Percentiles rank a stretch among this genome's conserved stretches.
Conservation (phyloP, 2,329 filamentous ascomycete species). For the Aspergillus unguis region DNA sequence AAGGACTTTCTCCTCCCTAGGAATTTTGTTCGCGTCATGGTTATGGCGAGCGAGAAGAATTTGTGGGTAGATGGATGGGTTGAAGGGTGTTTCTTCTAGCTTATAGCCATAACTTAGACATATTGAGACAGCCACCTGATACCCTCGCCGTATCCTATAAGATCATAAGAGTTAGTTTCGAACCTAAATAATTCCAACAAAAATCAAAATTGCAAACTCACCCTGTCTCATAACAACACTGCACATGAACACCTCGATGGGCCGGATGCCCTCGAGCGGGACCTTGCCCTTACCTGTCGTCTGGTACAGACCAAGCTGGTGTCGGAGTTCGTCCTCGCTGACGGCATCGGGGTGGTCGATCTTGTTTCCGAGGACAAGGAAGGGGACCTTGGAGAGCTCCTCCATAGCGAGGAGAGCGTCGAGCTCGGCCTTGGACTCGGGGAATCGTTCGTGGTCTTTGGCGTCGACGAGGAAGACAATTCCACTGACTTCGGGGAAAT, state of each 20-base stretch:
- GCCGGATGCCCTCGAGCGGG: slow-evolving; percentile 83
- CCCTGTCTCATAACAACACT: slow-evolving; percentile 97
- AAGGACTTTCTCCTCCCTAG: background rate
- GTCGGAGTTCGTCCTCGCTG: slow-evolving; percentile 90
- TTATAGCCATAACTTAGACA: slow-evolving; percentile 56
- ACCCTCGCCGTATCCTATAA: slow-evolving; percentile 73
- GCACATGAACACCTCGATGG: slow-evolving; percentile 99
- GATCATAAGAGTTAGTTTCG: slow-evolving; percentile 9
- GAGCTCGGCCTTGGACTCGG: slow-evolving; percentile 93
- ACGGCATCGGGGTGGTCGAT: slow-evolving; percentile 97
- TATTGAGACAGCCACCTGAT: slow-evolving; percentile 93
- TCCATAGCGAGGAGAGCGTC: slow-evolving; percentile 96
- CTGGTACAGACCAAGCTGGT: slow-evolving; percentile 90
- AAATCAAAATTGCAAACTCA: slow-evolving; percentile 37
- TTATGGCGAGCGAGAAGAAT: background rate
- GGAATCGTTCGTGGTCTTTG: slow-evolving; percentile 92
- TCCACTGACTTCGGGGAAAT: slow-evolving; percentile 92
- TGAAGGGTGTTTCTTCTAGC: background rate
- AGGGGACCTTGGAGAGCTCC: slow-evolving; percentile 91
- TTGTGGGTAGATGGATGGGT: background rate
- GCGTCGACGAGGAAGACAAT: slow-evolving; percentile 98
- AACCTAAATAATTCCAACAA: background rate
- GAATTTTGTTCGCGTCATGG: background rate
- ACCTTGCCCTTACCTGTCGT: slow-evolving; percentile 96
- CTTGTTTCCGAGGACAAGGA: slow-evolving; percentile 97